phyloP scores from a whole-genome alignment of 176 grass and related monocot genomes.

The Hsuehochloa calcarea region DNA sequence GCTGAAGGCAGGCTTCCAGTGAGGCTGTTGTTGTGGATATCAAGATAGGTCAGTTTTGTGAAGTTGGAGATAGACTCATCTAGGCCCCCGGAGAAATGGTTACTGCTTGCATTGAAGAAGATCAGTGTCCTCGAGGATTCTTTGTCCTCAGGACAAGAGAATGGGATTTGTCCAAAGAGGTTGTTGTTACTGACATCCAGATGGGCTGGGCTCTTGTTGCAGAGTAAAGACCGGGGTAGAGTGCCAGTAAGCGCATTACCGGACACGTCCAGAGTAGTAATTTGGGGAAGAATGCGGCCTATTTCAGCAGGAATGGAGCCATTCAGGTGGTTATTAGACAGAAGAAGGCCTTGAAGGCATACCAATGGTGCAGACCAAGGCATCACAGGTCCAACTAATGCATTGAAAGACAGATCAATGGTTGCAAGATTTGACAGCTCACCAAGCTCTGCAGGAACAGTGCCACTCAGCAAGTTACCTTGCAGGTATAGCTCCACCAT shows the following conservation, averaged over 20 bases:
- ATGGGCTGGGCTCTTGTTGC: conserved; percentile 47
- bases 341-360: conserved; percentile 75
- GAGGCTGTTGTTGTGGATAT: conserved; percentile 85
- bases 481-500: conserved; percentile 65
- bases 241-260: conserved; percentile 66
- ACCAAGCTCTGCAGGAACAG: conserved; percentile 72
- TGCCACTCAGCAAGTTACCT: conserved; percentile 78
- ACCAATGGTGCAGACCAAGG: conserved; percentile 48
- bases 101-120: conserved; percentile 80
- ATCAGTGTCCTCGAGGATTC: conserved; percentile 57
- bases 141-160: conserved; percentile 38
- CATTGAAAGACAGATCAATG: conserved; percentile 77
- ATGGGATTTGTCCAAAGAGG: conserved; percentile 66
- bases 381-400: conserved; percentile 58
- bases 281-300: conserved; percentile 59
- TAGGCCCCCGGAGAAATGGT: conserved; percentile 67
- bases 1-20: conserved; percentile 61
- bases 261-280: conserved; percentile 71
- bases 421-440: conserved; percentile 64
- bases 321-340: conserved; percentile 78
- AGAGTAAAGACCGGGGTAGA: conserved; percentile 62
- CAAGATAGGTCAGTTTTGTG: conserved; percentile 69
- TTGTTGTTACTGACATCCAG: conserved; percentile 83
- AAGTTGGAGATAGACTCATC: conserved; percentile 75
- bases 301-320: conserved; percentile 68